Base-by-base conservation (phyloP, 208 protist genomes). In the Leishmania tropica region DNA sequence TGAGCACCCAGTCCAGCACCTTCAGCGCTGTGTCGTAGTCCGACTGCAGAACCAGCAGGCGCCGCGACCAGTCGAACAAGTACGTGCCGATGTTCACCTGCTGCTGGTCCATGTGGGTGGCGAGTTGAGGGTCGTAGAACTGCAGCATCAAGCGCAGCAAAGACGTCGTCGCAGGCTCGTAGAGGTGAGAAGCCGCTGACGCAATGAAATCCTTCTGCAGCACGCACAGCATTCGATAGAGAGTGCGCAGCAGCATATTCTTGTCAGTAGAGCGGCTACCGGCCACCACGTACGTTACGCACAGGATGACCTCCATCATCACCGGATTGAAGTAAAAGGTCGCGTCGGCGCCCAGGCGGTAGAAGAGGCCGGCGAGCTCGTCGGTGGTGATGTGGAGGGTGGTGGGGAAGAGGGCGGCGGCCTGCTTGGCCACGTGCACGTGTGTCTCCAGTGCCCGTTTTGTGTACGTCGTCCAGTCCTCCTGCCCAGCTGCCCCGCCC, bases 111-210 rank as follows among this genome's bases (percentile, higher is more conserved):
- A 98, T 84, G 87, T 97, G 93, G 5, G 91, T 82, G 31, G 91
- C 90, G 10, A 98, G 89, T 3, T 79, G 81, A 1, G 96, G 95
- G 85, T 97, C 95, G 71, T 95, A 95, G 85, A 98, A 98, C 85
- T 98, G 96, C 68, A 98, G 90, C 65, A 98, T 75, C n/a, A 98
- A 84, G n/a, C 92, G 89, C 53, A 97, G 87, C 56, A 97, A 70
- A 37, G 64, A 28, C 40, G 65, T 51, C 21, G 85, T 83, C 35
- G 81, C 81, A 1, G 75, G 62, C 54, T 88, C 85, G 87, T 93
- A 93, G 24, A 87, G 80, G 24, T 78, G 87, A 45, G 90, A 92
- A 0, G 84, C 75, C 51, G 42, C 83, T 19, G 89, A 84, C 37
- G 87, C 64, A 10, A 94, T 45, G 75, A 89, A 93, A 53, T 93